phyloP scores from a whole-genome alignment of 306 rosid species.

The Lathyrus aphaca region DNA sequence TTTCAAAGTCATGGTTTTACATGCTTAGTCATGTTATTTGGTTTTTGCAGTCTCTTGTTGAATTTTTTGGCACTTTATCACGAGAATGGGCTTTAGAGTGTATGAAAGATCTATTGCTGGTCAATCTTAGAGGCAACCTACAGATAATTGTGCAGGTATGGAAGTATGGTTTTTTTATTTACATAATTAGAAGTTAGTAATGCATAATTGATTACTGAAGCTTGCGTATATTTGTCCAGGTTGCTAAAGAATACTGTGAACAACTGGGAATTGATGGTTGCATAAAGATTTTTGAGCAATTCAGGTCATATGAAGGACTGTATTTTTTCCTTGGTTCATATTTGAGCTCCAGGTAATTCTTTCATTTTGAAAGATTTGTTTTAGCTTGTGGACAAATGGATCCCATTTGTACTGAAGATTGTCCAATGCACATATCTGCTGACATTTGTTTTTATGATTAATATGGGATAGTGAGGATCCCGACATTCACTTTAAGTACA shows the following conservation, averaged over 20 bases:
- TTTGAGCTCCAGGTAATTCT: conserved; percentile 88
- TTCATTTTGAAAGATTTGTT: conserved; percentile 25
- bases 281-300: conserved; percentile 97
- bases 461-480: conserved; percentile 94
- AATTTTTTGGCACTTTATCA: conserved; percentile 93
- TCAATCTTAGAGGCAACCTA: conserved; percentile 96
- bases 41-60: conserved; percentile 84
- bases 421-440: conserved; percentile 28
- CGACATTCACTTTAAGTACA: conserved; percentile 98
- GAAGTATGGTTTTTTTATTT: not conserved
- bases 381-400: conserved; percentile 13
- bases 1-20: conserved; percentile 19
- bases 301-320: conserved; percentile 93
- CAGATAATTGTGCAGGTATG: conserved; percentile 96
- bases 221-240: conserved; percentile 55
- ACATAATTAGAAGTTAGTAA: conserved; percentile 13
- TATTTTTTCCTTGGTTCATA: conserved; percentile 97
- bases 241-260: conserved; percentile 97
- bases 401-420: conserved; percentile 24
- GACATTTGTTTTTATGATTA: conserved; percentile 29
- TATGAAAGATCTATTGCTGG: conserved; percentile 97
- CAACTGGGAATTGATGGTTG: conserved; percentile 92
- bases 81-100: conserved; percentile 98
- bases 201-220: conserved; percentile 32
- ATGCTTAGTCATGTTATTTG: conserved; percentile 34